Evolutionary conservation across 2,329 filamentous ascomycete genomes (phyloP).

Genomic region (Emydomyces testavorans): DNA sequence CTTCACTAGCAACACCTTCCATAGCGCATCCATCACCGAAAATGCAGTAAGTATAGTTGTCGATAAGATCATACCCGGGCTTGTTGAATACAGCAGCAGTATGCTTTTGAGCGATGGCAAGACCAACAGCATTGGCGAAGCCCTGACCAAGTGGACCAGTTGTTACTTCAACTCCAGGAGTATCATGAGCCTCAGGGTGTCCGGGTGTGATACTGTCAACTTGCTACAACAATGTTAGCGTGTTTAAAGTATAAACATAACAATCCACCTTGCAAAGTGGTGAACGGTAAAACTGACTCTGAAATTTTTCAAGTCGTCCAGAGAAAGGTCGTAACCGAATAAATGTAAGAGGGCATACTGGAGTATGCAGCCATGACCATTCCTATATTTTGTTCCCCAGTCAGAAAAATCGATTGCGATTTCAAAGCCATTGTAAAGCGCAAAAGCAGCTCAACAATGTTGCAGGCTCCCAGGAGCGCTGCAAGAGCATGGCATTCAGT

Average conservation of each 20-base stretch:
- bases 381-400: conserved; percentile 46
- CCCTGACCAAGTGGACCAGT: conserved; percentile 96
- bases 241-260: not conserved
- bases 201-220: conserved; percentile 77
- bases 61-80: conserved; percentile 76
- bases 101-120: conserved; percentile 92
- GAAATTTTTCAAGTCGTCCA: conserved; percentile 94
- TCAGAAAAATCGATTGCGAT: not conserved
- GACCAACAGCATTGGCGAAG: conserved; percentile 92
- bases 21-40: conserved; percentile 97
- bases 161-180: conserved; percentile 92
- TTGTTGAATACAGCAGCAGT: conserved; percentile 91
- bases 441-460: not conserved
- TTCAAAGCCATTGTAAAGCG: not conserved
- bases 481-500: not conserved
- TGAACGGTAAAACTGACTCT: conserved; percentile 52
- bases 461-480: not conserved
- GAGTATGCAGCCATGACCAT: conserved; percentile 98
- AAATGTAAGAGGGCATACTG: conserved; percentile 97
- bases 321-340: conserved; percentile 73
- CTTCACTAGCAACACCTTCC: conserved; percentile 94
- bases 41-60: conserved; percentile 96
- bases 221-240: conserved; percentile 37
- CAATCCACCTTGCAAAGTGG: not conserved
- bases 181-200: conserved; percentile 94